These are phyloP conservation scores for Caloboletus inedulis DNA, from an alignment of 1,284 basidiomycete species.

Conservation along the genomic window DNA sequence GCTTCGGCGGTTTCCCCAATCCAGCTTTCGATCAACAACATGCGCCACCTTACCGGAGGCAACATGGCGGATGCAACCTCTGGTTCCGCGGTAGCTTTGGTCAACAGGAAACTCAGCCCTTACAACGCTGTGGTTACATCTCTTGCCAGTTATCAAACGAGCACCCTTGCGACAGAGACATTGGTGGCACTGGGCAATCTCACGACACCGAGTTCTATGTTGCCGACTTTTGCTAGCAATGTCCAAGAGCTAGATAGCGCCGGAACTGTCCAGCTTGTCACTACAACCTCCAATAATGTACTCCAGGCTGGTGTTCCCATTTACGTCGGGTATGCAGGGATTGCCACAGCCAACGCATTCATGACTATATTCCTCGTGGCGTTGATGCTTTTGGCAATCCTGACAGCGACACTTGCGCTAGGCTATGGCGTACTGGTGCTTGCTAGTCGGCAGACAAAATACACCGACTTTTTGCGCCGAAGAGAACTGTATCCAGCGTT, in stretches of 20 bases:
- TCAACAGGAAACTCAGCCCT: constrained; percentile 77
- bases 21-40: constrained; percentile 76
- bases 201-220: neutral
- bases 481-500: constrained; percentile 45
- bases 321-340: constrained; percentile 70
- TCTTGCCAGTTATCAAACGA: constrained; percentile 1
- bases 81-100: constrained; percentile 63
- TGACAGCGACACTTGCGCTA: constrained; percentile 49
- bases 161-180: constrained; percentile 5
- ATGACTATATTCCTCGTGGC: constrained; percentile 75
- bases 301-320: constrained; percentile 79
- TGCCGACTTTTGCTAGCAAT: constrained; percentile 2
- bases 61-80: constrained; percentile 55
- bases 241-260: constrained; percentile 20
- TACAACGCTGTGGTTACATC: constrained; percentile 50
- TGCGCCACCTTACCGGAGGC: constrained; percentile 83
- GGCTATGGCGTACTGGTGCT: constrained; percentile 46
- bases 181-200: constrained; percentile 13
- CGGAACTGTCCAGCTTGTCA: constrained; percentile 64
- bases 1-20: constrained; percentile 53
- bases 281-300: constrained; percentile 57
- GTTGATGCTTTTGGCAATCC: constrained; percentile 62
- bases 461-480: constrained; percentile 31
- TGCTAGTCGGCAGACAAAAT: constrained; percentile 29
- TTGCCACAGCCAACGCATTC: constrained; percentile 80